phyloP scores from a whole-genome alignment of 2,329 filamentous ascomycete genomes.

The Diaporthe eres region DNA sequence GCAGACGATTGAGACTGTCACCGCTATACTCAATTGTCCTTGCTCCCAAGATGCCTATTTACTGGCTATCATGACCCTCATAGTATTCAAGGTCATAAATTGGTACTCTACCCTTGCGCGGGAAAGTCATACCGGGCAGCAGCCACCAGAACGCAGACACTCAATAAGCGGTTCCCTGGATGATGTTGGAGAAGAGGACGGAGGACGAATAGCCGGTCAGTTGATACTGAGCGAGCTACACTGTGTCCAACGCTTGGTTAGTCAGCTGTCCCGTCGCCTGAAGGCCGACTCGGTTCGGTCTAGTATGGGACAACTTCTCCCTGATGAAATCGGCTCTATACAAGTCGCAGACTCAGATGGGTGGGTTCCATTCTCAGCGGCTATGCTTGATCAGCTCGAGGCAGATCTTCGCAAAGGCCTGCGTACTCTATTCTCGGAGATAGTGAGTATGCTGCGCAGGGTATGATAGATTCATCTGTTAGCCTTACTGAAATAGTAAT shows the following conservation, averaged over 20 bases:
- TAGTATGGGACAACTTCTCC: conserved; percentile 6
- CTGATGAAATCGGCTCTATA: neutral
- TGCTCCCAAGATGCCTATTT: conserved; percentile 52
- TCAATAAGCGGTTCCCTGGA: neutral
- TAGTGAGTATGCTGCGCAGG: conserved; percentile 39
- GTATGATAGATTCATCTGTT: neutral
- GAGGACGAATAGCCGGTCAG: conserved; percentile 49
- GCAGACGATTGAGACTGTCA: conserved; percentile 49
- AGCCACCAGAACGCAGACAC: neutral
- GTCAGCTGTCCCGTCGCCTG: conserved; percentile 45
- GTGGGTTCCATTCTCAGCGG: conserved; percentile 40
- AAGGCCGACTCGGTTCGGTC: conserved; percentile 17
- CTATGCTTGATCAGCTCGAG: conserved; percentile 44
- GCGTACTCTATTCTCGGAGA: conserved; percentile 41
- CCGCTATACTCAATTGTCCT: conserved; percentile 50
- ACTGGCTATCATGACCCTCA: conserved; percentile 50
- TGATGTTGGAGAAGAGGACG: conserved; percentile 45
- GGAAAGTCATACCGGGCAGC: neutral
- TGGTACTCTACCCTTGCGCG: conserved; percentile 48
- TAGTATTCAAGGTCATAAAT: conserved; percentile 53
- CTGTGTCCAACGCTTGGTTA: conserved; percentile 51
- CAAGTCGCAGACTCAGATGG: neutral
- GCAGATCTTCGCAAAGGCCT: conserved; percentile 44
- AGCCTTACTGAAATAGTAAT: neutral
- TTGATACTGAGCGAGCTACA: conserved; percentile 54